These are phyloP conservation scores for Rhodotorula mucilaginosa DNA, from an alignment of 1,284 basidiomycete species.

Conservation along the genomic window DNA sequence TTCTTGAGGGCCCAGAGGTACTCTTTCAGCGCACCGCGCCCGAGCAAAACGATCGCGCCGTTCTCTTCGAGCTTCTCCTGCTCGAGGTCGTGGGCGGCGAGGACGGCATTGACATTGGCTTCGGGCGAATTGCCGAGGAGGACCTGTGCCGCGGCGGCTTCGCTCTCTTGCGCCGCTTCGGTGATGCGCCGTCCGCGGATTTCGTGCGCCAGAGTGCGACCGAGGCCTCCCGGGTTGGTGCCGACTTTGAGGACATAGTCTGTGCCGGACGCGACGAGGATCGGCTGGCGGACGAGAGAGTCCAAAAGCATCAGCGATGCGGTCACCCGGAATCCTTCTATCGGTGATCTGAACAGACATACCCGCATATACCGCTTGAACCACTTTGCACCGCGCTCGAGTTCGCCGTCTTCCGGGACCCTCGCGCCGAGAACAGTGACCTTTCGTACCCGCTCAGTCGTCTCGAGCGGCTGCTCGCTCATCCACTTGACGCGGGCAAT, in stretches of 20 bases:
- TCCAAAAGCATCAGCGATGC: constrained; percentile 1
- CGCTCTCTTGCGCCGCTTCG: constrained; percentile 44
- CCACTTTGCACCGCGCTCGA: constrained; percentile 75
- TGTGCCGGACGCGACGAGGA: constrained; percentile 87
- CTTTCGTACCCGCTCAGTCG: constrained; percentile 70
- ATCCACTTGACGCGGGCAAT: constrained; percentile 74
- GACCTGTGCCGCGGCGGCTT: constrained; percentile 6
- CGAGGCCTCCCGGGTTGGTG: constrained; percentile 79
- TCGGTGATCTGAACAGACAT: constrained; percentile 38
- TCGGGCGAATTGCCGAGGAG: constrained; percentile 21
- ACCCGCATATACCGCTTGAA: constrained; percentile 98
- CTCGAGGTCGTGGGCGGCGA: constrained; percentile 60
- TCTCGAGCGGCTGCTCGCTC: constrained; percentile 64
- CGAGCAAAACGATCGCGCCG: constrained; percentile 83
- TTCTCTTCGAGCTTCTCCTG: constrained; percentile 61
- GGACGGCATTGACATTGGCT: constrained; percentile 51
- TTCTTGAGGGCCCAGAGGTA: constrained; percentile 80
- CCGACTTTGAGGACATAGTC: constrained; percentile 84
- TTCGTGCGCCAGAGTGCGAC: constrained; percentile 68
- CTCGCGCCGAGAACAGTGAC: constrained; percentile 82
- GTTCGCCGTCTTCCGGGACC: constrained; percentile 94
- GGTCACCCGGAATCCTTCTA: background rate
- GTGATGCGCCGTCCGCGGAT: constrained; percentile 63
- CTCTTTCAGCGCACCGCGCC: constrained; percentile 89
- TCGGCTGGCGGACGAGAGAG: constrained; percentile 61